Percentiles rank a stretch among this genome's conserved stretches.
Evolutionary conservation across 257 asterid species (phyloP).

Genomic region (Jasminum sambac): DNA sequence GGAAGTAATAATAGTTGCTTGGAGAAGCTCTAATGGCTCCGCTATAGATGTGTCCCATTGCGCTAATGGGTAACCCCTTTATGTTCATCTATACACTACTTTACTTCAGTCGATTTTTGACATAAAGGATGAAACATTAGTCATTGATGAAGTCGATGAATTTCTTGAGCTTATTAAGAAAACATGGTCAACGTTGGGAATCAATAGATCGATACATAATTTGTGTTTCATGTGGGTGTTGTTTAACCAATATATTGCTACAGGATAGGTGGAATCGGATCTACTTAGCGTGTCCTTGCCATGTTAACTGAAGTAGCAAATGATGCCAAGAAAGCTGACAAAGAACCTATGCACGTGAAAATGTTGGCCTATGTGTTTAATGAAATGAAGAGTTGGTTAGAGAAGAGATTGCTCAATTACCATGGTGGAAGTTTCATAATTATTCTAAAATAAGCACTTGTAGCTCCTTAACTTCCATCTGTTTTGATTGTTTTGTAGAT

Average conservation of each 20-base stretch:
- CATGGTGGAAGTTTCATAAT: too few species aligned
- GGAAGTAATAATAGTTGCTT: too few species aligned
- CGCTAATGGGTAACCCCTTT: slow-evolving; percentile 92
- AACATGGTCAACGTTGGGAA: slow-evolving; percentile 75
- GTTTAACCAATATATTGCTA: slow-evolving; percentile 67
- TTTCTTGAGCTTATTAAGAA: slow-evolving; percentile 86
- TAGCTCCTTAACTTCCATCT: too few species aligned
- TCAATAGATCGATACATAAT: slow-evolving; percentile 66
- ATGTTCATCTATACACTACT: slow-evolving; percentile 57
- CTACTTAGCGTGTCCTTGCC: slow-evolving; percentile 60
- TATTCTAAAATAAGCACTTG: too few species aligned
- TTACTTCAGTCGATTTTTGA: slow-evolving; percentile 58
- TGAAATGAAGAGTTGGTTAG: slow-evolving; percentile 68
- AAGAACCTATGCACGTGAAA: slow-evolving; percentile 61
- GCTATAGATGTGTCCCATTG: slow-evolving; percentile 76
- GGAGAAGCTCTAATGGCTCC: slow-evolving; percentile 68
- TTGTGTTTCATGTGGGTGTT: slow-evolving; percentile 83
- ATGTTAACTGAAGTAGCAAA: slow-evolving; percentile 77
- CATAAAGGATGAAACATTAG: slow-evolving; percentile 60
- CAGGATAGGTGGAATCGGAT: slow-evolving; percentile 72
- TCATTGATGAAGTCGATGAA: slow-evolving; percentile 87
- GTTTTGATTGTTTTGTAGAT: too few species aligned
- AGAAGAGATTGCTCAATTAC: slow-evolving; percentile 70
- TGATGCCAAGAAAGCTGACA: slow-evolving; percentile 79
- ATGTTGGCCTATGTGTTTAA: slow-evolving; percentile 63